Evolutionary conservation across 192 early-diverging fungal genomes (phyloP), one percentile per base, ranked within the genome.

Genomic region (Coemansia sp.): DNA sequence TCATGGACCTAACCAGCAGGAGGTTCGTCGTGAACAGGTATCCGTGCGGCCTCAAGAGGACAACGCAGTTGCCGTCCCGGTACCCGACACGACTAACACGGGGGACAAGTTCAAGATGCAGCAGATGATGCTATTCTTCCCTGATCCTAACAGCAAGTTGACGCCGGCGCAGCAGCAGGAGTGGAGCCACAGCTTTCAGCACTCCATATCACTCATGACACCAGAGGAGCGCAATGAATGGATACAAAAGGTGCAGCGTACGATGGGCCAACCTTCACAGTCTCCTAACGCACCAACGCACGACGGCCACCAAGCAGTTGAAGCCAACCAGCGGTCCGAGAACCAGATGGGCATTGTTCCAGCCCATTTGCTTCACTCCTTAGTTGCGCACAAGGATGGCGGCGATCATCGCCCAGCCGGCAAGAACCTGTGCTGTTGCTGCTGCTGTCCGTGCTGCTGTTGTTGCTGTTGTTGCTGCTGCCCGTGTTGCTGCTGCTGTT

Each of bases 361-460:
- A 13, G 55, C 29, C 33, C 31, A 29, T 16, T 58, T 50, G 5
- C 20, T 50, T 3, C 18, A 22, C 22, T 50, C 49, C n/a, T 7
- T 50, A 22, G 49, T 22, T n/a, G 49, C 20, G 9, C 49, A 50
- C 49, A 50, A 50, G 49, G 20, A 20, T 34, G n/a, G 65, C 27
- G 8, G 29, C 2, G 66, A 20, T 6, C 36, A 50, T 22, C 49
- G 70, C 15, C 70, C 70, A 9, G 70, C 50, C 0, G 71, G 75
- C 53, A 77, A 71, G 44, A 77, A 72, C 38, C 62, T 77, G 20
- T 77, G 75, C 36, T 77, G 75, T 44, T 77, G 71, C 44, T 72
- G 75, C 50, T 77, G 75, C 62, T 76, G 75, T 50, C 70, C 69
- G 10, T 71, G 69, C 16, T 77, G 75, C 62, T 77, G 75, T 47